phyloP scores from a whole-genome alignment of 1,284 basidiomycete species.

The Neolentinus lepideus region DNA sequence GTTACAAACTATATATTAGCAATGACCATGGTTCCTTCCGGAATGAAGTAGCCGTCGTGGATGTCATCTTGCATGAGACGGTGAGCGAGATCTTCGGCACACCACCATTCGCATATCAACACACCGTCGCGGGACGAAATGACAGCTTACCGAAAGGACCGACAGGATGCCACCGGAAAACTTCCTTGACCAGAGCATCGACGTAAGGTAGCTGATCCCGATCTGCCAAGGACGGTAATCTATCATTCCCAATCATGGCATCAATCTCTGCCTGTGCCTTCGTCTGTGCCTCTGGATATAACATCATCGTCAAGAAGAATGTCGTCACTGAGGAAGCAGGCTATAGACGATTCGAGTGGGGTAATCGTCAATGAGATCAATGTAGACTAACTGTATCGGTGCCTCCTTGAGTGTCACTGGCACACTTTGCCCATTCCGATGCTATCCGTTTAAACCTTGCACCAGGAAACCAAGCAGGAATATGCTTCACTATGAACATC shows the following conservation, averaged over 20 bases:
- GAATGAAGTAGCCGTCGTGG: constrained; percentile 19
- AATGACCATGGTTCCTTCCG: constrained; percentile 18
- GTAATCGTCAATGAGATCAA: neutral
- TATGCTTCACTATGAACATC: constrained; percentile 10
- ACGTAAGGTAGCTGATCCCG: constrained; percentile 23
- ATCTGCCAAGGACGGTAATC: constrained; percentile 22
- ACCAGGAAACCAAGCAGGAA: constrained; percentile 21
- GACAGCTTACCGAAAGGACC: constrained; percentile 13
- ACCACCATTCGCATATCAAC: constrained; percentile 4
- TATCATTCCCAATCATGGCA: constrained; percentile 16
- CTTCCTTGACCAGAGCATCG: constrained; percentile 21
- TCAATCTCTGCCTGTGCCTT: constrained; percentile 21
- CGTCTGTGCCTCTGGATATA: constrained; percentile 14
- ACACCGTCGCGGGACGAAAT: neutral
- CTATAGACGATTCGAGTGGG: constrained; percentile 6
- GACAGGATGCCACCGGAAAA: constrained; percentile 19
- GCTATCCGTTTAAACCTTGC: constrained; percentile 17
- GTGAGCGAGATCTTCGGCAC: constrained; percentile 17
- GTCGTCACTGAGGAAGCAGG: constrained; percentile 7
- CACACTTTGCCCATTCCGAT: constrained; percentile 9
- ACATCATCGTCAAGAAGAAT: constrained; percentile 16
- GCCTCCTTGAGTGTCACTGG: constrained; percentile 11
- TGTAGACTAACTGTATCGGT: neutral
- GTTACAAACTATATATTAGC: constrained; percentile 20
- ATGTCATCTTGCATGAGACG: constrained; percentile 17